These are phyloP conservation scores for Starmerella vitae DNA, from an alignment of 805 yeast genomes.

Conservation along the genomic window DNA sequence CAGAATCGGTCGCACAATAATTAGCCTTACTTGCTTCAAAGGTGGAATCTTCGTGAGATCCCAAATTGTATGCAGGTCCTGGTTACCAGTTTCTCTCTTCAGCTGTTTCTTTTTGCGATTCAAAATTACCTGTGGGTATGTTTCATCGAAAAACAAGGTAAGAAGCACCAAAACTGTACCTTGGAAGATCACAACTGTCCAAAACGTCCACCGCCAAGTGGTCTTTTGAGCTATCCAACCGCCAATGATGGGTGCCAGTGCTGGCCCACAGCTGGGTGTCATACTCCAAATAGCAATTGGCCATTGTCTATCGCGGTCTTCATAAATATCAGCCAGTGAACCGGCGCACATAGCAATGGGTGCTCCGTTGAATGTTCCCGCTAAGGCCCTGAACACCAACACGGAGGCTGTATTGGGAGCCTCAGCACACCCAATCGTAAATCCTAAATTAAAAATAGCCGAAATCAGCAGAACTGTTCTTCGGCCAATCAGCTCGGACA, in stretches of 20 bases:
- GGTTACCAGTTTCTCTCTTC: constrained; percentile 43
- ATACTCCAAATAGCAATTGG: constrained; percentile 46
- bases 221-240: constrained; percentile 42
- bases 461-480: constrained; percentile 40
- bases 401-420: constrained; percentile 43
- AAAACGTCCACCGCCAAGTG: constrained; percentile 54
- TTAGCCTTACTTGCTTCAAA: constrained; percentile 25
- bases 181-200: constrained; percentile 42
- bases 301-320: constrained; percentile 37
- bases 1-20: constrained; percentile 44
- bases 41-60: constrained; percentile 29
- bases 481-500: constrained; percentile 56
- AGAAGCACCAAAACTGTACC: constrained; percentile 37
- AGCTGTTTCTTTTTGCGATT: constrained; percentile 35
- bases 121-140: constrained; percentile 45
- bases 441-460: constrained; percentile 33
- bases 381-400: constrained; percentile 45
- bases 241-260: constrained; percentile 35
- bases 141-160: constrained; percentile 37
- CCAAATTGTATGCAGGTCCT: constrained; percentile 43
- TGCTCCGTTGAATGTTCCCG: constrained; percentile 56
- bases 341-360: constrained; percentile 62
- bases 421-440: constrained; percentile 45
- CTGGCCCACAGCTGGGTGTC: constrained; percentile 51
- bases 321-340: constrained; percentile 47